A percentile compares a stretch with the other conserved stretches of the same genome.
These are phyloP conservation scores for Trypanosoma brucei DNA, from an alignment of 208 protist species.

Conservation along the genomic window DNA sequence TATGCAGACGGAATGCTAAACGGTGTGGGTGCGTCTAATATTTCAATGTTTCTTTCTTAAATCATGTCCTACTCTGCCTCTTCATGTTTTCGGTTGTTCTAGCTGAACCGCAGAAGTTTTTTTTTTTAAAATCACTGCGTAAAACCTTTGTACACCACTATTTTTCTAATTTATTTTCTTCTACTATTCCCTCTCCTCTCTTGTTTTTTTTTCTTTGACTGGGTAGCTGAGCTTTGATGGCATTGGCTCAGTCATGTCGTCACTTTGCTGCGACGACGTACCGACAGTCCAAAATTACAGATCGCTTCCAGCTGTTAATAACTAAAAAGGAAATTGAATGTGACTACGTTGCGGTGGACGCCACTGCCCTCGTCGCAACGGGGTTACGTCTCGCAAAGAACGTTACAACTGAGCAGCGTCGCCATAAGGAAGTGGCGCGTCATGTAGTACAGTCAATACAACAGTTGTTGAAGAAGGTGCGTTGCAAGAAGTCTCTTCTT, in stretches of 20 bases:
- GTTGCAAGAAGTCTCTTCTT: constrained; percentile 50
- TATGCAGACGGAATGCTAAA: too few relatives aligned
- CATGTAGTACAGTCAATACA: constrained; percentile 58
- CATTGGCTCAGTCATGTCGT: constrained; percentile 3
- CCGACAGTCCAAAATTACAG: constrained; percentile 32
- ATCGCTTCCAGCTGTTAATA: constrained; percentile 59
- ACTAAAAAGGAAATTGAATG: constrained; percentile 79
- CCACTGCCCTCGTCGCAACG: constrained; percentile 50
- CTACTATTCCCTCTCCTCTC: neutral
- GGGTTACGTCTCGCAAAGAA: constrained; percentile 64
- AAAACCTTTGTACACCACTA: too few relatives aligned
- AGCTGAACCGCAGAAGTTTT: too few relatives aligned
- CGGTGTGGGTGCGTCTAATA: too few relatives aligned
- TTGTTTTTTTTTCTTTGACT: neutral
- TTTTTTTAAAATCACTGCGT: too few relatives aligned
- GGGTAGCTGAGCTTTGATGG: neutral
- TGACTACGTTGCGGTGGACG: constrained; percentile 80
- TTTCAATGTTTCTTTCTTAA: too few relatives aligned
- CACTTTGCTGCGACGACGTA: constrained; percentile 15
- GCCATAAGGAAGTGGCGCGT: constrained; percentile 53
- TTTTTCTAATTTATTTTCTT: neutral
- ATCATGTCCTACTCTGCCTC: too few relatives aligned
- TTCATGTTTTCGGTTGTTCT: too few relatives aligned
- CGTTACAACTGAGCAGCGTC: constrained; percentile 51
- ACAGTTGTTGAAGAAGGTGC: constrained; percentile 59